Evolutionary conservation across 768 basidiomycete genomes (phyloP), one percentile per base, ranked within the genome.

Genomic region (Daedaleopsis sinensis): DNA sequence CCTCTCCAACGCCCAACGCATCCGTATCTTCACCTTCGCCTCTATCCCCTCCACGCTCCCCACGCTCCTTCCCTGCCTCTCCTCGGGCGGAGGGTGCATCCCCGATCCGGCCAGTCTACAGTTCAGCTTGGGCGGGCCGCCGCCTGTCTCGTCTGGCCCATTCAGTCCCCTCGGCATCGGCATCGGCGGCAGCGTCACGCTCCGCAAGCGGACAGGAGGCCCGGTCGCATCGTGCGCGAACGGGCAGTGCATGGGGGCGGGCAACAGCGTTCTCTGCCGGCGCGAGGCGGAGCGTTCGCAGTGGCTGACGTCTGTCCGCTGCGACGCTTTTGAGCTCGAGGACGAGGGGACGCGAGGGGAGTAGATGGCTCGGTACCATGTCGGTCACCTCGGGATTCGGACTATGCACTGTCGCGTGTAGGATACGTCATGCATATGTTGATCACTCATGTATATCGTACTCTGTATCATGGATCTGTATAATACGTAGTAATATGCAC

Each of bases 1-100:
- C 0, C 79, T 90, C 52, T 87, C 87, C 18, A 68, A 78, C 19
- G 71, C 74, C 1, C 88, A 90, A 65, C 80, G 81, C 21, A 74
- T 81, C 63, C 80, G 80, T 9, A 79, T 90, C 36, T 80, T 78
- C 63, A 70, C 67, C 35, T 88, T 81, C 59, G 86, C 86, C 9
- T 76, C 82, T 1, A 75, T 77, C 35, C 54, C 70, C 0, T 57
- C 71, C 5, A 87, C 86, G 0, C 76, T 88, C 10, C 82, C 81
- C 15, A 70, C 65, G 7, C 64, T 70, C 6, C 65, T 71, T 12
- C 66, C 65, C n/a, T 69, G 61, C 39, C 68, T 72, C 57, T 47
- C 59, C 52, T 50, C 36, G 52, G 39, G 52, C 35, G 58, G 48
- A 51, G 58, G 19, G 43, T 76, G 73, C 61, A 64, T 75, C 3